These are phyloP conservation scores for Cyclotella atomus DNA, from an alignment of 108 stramenopile genomes.

Conservation along the genomic window DNA sequence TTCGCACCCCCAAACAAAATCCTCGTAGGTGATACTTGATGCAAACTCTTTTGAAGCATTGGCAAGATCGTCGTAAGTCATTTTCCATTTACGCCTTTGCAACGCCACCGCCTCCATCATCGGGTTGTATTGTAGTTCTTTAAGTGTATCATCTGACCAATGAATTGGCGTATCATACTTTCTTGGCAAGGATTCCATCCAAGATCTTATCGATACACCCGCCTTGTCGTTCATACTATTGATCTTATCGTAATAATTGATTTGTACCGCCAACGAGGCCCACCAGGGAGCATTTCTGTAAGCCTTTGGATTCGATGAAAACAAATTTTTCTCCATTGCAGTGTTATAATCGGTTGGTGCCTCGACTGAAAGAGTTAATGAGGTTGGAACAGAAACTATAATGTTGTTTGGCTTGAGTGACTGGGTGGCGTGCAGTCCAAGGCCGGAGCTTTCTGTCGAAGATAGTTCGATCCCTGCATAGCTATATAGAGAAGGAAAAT, in stretches of 20 bases:
- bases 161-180: slow-evolving; percentile 83
- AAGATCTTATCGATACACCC: slow-evolving; percentile 55
- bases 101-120: slow-evolving; percentile 65
- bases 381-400: slow-evolving; percentile 69
- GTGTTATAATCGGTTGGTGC: slow-evolving; percentile 55
- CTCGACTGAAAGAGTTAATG: slow-evolving; percentile 70
- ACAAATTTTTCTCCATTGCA: slow-evolving; percentile 37
- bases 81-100: slow-evolving; percentile 69
- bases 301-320: slow-evolving; percentile 46
- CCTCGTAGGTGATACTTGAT: slow-evolving; percentile 58
- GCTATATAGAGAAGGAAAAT: neutral
- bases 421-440: slow-evolving; percentile 61
- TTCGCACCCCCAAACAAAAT: slow-evolving; percentile 88
- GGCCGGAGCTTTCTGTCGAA: slow-evolving; percentile 49
- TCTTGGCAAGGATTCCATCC: slow-evolving; percentile 80
- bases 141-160: slow-evolving; percentile 55
- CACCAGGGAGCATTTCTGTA: slow-evolving; percentile 62
- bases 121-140: slow-evolving; percentile 73
- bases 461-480: slow-evolving; percentile 38
- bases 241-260: slow-evolving; percentile 49
- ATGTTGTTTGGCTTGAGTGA: slow-evolving; percentile 50
- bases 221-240: slow-evolving; percentile 21
- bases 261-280: slow-evolving; percentile 47
- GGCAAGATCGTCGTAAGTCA: slow-evolving; percentile 40
- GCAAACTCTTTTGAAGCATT: slow-evolving; percentile 25